phyloP scores from a whole-genome alignment of 352 stramenopile species.

The Hyaloperonospora arabidopsidis region DNA sequence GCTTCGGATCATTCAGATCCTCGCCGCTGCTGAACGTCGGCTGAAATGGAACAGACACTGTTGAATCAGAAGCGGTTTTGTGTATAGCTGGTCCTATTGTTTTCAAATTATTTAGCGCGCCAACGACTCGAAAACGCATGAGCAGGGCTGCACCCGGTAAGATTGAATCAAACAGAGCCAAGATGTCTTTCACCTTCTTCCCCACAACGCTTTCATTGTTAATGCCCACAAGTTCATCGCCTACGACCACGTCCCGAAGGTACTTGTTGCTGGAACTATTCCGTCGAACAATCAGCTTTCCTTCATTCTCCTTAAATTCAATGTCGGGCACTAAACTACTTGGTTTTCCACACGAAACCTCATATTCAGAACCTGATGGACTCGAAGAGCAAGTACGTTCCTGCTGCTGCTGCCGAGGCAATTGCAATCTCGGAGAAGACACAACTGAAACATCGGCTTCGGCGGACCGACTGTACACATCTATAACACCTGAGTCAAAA shows the following conservation, averaged over 20 bases:
- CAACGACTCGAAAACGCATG: conserved; percentile 43
- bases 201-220: conserved; percentile 45
- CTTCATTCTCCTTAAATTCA: conserved; percentile 31
- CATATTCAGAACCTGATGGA: conserved; percentile 56
- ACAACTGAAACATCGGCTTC: conserved; percentile 50
- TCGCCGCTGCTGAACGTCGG: conserved; percentile 6
- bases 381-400: conserved; percentile 35
- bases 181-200: conserved; percentile 32
- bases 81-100: conserved; percentile 1
- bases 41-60: conserved; percentile 17
- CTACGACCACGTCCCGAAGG: conserved; percentile 25
- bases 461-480: conserved; percentile 53
- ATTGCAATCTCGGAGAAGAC: conserved; percentile 34
- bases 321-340: conserved; percentile 32
- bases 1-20: conserved; percentile 4
- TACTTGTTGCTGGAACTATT: conserved; percentile 22
- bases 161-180: conserved; percentile 28
- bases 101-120: conserved; percentile 16
- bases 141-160: conserved; percentile 27
- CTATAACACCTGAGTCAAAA: conserved; percentile 46
- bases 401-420: conserved; percentile 7
- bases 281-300: conserved; percentile 33
- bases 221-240: conserved; percentile 58
- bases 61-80: conserved; percentile 13
- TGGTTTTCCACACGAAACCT: conserved; percentile 46